Base-by-base conservation (phyloP, 2,329 filamentous ascomycete genomes). In the Colletotrichum gloeosporioides region DNA sequence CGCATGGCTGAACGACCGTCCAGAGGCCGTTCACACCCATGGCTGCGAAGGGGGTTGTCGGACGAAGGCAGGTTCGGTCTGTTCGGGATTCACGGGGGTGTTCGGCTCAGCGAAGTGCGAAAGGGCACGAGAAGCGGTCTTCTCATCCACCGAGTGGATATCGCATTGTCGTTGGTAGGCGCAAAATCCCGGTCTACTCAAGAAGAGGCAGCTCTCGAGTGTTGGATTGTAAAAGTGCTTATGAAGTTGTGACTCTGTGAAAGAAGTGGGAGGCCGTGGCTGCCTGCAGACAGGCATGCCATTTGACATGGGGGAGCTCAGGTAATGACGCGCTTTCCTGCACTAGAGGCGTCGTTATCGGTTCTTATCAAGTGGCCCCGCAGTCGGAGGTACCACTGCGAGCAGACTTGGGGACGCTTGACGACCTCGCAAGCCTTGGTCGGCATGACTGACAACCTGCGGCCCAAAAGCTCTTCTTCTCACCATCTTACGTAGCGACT, bases 1-100 rank as follows among this genome's bases (percentile, higher is more conserved):
- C 97, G 83, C 96, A 98, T 62, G 97, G 97, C 86, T 98, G 95
- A 79, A 99, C 90, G 69, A 99, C 95, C 78, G 95, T 96, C 97
- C 97, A 99, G 79, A 99, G 95, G 79, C 96, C 96, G 82, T 96
- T 98, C 79, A 99, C 97, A 93, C 97, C 97, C 97, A 99, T 99
- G 82, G 76, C 80, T 82, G 72, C 69, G 69, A 62, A n/a, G 32
- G 7, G 64, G 36, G 22, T 44, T 18, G 31, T 61, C n/a, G 62
- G n/a, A 64, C 34, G 22, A 13, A n/a, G 55, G 27, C 36, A 49
- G n/a, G 22, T 65, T 66, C 32, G 61, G 22, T 36, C n/a, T 61
- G 16, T 29, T 32, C 22, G 49, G 62, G 62, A 59, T 65, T 79
- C 73, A 78, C 72, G 66, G 73, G 55, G 49, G 62, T 59, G 31